Conservation (phyloP, 345 rosid species). For the Abelmoschus esculentus region DNA sequence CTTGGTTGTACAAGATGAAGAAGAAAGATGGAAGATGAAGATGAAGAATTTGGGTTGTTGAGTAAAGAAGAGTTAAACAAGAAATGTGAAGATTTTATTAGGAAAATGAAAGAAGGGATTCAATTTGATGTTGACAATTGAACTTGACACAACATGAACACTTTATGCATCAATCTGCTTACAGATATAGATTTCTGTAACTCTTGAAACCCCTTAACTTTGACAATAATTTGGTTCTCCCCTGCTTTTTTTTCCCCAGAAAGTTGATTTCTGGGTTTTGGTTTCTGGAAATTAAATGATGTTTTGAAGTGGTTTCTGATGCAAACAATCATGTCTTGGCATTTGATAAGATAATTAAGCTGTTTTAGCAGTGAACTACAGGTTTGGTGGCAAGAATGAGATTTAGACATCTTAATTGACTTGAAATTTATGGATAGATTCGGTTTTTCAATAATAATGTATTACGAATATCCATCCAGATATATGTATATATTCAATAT, state of each 20-base stretch:
- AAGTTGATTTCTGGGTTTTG: neutral
- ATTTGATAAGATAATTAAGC: neutral
- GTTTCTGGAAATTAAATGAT: neutral
- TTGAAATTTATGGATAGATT: no score
- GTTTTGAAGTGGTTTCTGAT: neutral
- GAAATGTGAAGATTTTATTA: conserved; percentile 69
- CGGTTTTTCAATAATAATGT: no score
- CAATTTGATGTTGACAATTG: conserved; percentile 15
- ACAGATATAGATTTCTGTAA: neutral
- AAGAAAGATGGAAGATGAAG: conserved; percentile 16
- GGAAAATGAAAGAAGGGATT: conserved; percentile 42
- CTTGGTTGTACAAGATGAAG: conserved; percentile 16
- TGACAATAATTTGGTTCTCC: neutral
- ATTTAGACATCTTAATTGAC: no score
- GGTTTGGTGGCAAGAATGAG: no score
- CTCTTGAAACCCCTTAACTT: neutral
- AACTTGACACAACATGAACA: neutral
- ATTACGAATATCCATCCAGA: no score
- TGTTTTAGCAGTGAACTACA: neutral
- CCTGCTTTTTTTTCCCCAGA: neutral
- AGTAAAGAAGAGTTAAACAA: conserved; percentile 55
- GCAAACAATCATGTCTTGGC: no score
- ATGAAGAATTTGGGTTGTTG: conserved; percentile 16
- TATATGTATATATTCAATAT: no score
- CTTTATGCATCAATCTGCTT: neutral